Evolutionary conservation across 129 eudicot genomes (phyloP).

Genomic region (Tanacetum coccineum): DNA sequence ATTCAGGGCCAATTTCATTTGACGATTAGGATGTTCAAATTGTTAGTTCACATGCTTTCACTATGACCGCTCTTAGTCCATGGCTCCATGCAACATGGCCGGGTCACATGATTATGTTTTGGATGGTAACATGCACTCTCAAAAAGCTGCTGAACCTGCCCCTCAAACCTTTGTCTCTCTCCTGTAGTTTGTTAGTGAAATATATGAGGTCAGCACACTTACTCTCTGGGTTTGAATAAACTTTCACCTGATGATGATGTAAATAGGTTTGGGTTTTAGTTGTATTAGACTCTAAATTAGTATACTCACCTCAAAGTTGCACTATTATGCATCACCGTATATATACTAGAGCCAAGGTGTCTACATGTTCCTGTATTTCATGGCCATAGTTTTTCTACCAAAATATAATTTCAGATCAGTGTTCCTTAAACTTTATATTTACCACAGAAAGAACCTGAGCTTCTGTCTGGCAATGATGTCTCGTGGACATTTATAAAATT

Average conservation of each 20-base stretch:
- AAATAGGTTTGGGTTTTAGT: background rate
- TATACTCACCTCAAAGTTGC: no score
- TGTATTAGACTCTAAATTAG: no score
- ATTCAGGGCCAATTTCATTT: no score
- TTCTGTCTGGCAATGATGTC: conserved; percentile 85
- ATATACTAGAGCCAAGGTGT: no score
- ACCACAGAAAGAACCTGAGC: conserved; percentile 88
- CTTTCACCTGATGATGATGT: conserved; percentile 11
- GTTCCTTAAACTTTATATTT: conserved; percentile 12
- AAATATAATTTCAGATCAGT: background rate
- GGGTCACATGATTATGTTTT: conserved; percentile 43
- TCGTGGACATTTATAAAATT: conserved; percentile 90
- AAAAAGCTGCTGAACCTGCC: no score
- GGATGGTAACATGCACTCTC: conserved; percentile 40
- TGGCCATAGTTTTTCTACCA: conserved; percentile 6
- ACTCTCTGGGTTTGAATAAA: background rate
- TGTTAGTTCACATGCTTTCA: no score
- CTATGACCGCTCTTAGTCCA: conserved; percentile 75
- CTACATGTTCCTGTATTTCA: background rate
- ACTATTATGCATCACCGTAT: no score
- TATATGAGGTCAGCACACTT: conserved; percentile 64
- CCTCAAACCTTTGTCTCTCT: no score
- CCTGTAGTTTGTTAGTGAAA: conserved; percentile 89
- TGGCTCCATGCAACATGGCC: conserved; percentile 55
- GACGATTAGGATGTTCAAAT: no score